Base-by-base conservation (phyloP, 2,329 filamentous ascomycete genomes). In the Trichoderma guizhouense region DNA sequence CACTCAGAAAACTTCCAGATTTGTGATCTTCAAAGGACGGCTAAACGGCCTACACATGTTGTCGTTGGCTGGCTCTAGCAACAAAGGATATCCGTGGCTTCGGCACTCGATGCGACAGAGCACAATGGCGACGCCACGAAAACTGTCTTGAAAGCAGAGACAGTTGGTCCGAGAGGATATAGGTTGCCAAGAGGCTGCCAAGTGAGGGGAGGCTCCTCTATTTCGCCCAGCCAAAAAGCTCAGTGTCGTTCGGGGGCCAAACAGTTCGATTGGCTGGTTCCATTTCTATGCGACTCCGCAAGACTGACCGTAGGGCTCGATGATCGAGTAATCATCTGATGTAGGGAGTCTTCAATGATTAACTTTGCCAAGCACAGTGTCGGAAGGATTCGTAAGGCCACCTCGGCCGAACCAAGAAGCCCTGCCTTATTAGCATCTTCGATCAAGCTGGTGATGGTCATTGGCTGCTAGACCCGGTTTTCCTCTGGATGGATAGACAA, bases 381-480 rank as follows among this genome's bases (percentile, higher is more conserved):
- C 43, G 30, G 62, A 30, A 18, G 32, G 64, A 67, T 36, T 21
- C 47, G n/a, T 14, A 12, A 36, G 43, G 64, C 30, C 30, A 51
- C 36, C 12, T 62, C 39, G 39, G 36, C 26, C 26, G 64, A 58
- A 43, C 64, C 47, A 21, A 39, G 18, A 9, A 61, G 57, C 47
- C 68, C 55, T 64, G 68, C 60, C 47, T 55, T 21, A 24, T 39
- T 34, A 32, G 62, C 55, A 60, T 61, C 28, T 67, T 24, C 14
- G 60, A 26, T 8, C 21, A 30, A 34, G 60, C 43, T 70, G 39
- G 32, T 26, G 51, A 43, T 24, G 14, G 30, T 12, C 51, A 71
- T 64, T 64, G 60, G 47, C 58, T 63, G 14, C 57, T 21, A 62
- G 67, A 32, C 67, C 67, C 58, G 24, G 14, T 63, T 70, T 63